A percentile compares a stretch with the other conserved stretches of the same genome.
phyloP scores from a whole-genome alignment of 306 rosid species.

The Ammopiptanthus mongolicus region DNA sequence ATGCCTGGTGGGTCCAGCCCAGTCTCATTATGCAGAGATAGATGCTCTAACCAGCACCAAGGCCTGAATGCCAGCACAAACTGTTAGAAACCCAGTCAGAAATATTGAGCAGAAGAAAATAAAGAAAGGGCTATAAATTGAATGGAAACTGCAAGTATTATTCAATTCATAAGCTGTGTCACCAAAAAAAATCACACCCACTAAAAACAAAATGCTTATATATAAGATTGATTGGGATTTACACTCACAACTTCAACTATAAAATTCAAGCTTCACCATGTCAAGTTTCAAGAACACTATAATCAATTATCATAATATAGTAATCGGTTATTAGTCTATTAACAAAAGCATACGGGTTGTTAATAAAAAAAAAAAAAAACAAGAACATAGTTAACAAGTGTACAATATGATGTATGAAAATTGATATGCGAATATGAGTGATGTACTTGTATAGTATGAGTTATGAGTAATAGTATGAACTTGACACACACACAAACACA shows the following conservation, averaged over 20 bases:
- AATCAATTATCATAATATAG: background rate
- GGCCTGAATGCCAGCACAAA: slow-evolving; percentile 41
- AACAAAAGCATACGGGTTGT: no score
- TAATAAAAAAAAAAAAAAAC: background rate
- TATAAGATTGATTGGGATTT: background rate
- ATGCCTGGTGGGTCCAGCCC: slow-evolving; percentile 86
- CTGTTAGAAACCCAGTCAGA: no score
- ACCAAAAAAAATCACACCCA: no score
- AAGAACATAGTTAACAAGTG: background rate
- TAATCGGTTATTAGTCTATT: background rate
- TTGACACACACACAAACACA: background rate
- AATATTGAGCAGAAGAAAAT: no score
- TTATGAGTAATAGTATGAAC: background rate
- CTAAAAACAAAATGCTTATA: background rate
- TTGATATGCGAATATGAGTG: no score
- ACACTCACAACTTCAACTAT: background rate
- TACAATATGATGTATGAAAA: no score
- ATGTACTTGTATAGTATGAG: background rate
- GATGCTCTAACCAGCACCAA: slow-evolving; percentile 79
- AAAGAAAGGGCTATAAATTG: no score
- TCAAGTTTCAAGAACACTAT: background rate
- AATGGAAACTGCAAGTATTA: no score
- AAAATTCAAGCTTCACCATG: background rate
- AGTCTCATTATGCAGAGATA: slow-evolving; percentile 66
- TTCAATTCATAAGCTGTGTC: no score